Conservation (phyloP, 768 basidiomycete species). For the Trichaptum fuscoviolaceum region DNA sequence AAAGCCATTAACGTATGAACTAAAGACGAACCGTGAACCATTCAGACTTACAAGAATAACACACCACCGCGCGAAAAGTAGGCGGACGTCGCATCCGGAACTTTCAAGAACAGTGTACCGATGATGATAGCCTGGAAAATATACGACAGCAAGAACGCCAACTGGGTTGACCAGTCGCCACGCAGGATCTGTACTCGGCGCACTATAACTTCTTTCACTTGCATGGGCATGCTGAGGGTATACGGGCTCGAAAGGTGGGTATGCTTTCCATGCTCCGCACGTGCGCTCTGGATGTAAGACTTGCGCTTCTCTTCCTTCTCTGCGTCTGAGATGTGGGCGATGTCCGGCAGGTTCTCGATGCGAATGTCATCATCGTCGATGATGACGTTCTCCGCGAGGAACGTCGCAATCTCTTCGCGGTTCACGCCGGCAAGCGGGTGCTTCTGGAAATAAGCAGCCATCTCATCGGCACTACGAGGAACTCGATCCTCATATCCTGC, state of each 20-base stretch:
- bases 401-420: conserved; percentile 39
- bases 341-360: background rate
- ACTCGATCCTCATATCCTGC: conserved; percentile 30
- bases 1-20: background rate
- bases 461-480: conserved; percentile 37
- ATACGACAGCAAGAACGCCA: background rate
- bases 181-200: conserved; percentile 30
- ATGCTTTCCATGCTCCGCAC: conserved; percentile 45
- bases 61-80: conserved; percentile 72
- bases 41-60: conserved; percentile 58
- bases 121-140: conserved; percentile 29
- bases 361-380: conserved; percentile 31
- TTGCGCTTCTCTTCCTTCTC: conserved; percentile 2
- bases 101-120: conserved; percentile 33
- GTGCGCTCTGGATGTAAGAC: conserved; percentile 43
- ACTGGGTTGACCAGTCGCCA: conserved; percentile 18
- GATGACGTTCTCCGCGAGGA: conserved; percentile 39
- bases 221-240: conserved; percentile 30
- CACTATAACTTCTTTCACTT: conserved; percentile 29
- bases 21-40: background rate
- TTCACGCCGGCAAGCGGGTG: conserved; percentile 39
- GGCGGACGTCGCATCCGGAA: conserved; percentile 26
- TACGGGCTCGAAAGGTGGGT: conserved; percentile 35
- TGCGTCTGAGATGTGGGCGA: background rate
- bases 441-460: conserved; percentile 18